phyloP scores from a whole-genome alignment of 805 yeast genomes.

The Kodamaea fukazawae region DNA sequence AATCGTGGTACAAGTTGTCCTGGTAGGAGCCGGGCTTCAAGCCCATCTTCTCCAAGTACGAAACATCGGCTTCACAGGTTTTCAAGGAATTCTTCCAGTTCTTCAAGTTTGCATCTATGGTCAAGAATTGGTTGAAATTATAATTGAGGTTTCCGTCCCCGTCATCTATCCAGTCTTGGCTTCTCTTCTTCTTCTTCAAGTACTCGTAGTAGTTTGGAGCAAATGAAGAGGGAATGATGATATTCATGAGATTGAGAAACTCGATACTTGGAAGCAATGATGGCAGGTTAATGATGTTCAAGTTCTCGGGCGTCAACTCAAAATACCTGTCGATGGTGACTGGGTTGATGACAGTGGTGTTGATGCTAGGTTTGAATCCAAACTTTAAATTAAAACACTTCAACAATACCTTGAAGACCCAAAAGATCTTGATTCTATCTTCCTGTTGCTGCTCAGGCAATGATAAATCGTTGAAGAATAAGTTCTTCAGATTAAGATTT shows the following conservation, averaged over 20 bases:
- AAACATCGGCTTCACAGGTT: constrained; percentile 21
- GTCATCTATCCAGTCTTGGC: constrained; percentile 42
- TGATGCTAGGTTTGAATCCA: constrained; percentile 45
- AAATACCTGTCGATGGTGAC: constrained; percentile 45
- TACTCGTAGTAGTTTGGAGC: constrained; percentile 46
- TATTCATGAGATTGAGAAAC: constrained; percentile 41
- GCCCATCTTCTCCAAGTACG: constrained; percentile 24
- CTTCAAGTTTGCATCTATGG: constrained; percentile 40
- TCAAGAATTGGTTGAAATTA: constrained; percentile 41
- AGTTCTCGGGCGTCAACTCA: constrained; percentile 43
- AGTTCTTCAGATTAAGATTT: constrained; percentile 39
- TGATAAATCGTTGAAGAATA: constrained; percentile 47
- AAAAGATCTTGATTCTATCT: constrained; percentile 43
- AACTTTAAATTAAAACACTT: constrained; percentile 42
- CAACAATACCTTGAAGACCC: constrained; percentile 44
- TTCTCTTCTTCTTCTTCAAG: constrained; percentile 22
- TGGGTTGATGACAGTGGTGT: constrained; percentile 46
- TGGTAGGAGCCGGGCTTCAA: constrained; percentile 22
- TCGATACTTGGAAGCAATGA: constrained; percentile 42
- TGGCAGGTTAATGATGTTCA: constrained; percentile 35
- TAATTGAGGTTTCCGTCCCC: constrained; percentile 48
- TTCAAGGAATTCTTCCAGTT: constrained; percentile 41
- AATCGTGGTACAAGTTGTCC: constrained; percentile 30
- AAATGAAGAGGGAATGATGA: constrained; percentile 45
- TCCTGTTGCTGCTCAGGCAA: constrained; percentile 35